phyloP scores from a whole-genome alignment of 2,329 filamentous ascomycete genomes.

The Alternaria infectoria region DNA sequence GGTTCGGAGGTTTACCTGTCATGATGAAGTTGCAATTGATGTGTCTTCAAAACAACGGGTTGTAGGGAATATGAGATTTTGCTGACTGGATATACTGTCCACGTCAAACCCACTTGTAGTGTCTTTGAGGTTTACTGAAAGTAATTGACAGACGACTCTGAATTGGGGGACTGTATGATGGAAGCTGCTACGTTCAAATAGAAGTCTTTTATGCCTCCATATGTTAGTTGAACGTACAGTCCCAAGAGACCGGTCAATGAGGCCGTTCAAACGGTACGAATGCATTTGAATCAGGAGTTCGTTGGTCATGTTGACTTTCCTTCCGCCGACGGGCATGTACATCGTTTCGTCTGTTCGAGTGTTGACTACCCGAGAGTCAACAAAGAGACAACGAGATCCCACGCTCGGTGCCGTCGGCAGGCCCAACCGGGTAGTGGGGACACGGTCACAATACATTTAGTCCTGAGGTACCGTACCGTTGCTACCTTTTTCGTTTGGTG shows the following conservation, averaged over 20 bases:
- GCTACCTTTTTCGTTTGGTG: background rate
- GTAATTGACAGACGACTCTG: background rate
- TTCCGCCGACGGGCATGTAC: constrained; percentile 17
- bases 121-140: background rate
- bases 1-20: constrained; percentile 15
- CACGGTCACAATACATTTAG: background rate
- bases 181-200: background rate
- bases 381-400: background rate
- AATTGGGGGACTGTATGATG: background rate
- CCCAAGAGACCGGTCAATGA: constrained; percentile 15
- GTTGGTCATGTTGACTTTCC: constrained; percentile 14
- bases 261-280: constrained; percentile 13
- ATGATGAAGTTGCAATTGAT: constrained; percentile 8
- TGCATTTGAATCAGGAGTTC: constrained; percentile 3
- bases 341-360: constrained; percentile 4
- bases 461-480: background rate
- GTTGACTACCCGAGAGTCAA: constrained; percentile 6
- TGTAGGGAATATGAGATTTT: background rate
- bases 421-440: background rate
- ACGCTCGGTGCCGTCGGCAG: background rate
- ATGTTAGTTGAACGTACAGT: background rate
- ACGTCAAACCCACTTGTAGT: background rate
- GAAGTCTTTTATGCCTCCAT: constrained; percentile 3
- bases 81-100: background rate
- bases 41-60: background rate